Evolutionary conservation across 495 filamentous ascomycete species (phyloP).

Genomic region (Neurospora sp.): DNA sequence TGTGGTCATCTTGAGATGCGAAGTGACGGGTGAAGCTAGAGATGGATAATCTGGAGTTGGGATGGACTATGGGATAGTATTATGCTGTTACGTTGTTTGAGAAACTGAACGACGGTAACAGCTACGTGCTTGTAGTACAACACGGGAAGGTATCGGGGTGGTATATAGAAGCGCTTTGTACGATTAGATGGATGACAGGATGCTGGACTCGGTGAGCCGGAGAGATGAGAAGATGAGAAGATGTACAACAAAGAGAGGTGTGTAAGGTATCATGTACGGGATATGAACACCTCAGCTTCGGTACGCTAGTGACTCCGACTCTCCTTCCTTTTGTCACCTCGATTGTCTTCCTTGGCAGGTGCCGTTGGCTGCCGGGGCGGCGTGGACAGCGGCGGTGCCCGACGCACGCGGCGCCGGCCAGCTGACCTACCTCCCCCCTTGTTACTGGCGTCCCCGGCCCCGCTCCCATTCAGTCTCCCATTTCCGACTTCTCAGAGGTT

Average conservation of each 20-base stretch:
- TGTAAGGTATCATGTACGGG: not conserved
- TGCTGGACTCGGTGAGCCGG: not conserved
- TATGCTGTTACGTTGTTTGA: not conserved
- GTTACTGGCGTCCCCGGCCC: not conserved
- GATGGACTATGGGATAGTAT: not conserved
- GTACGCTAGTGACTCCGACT: slow-evolving; percentile 1
- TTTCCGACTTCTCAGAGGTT: not conserved
- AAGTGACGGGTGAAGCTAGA: not conserved
- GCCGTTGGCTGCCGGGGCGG: not conserved
- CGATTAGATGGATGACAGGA: not conserved
- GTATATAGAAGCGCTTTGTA: not conserved
- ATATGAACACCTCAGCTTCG: not conserved
- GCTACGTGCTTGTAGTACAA: not conserved
- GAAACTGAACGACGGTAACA: not conserved
- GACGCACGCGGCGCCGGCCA: not conserved
- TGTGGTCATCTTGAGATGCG: slow-evolving; percentile 56
- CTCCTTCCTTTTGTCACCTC: not conserved
- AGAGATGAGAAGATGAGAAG: not conserved
- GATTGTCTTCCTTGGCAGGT: not conserved
- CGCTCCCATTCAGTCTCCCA: not conserved
- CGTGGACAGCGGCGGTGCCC: slow-evolving; percentile 1
- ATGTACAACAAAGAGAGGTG: not conserved
- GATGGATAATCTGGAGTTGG: not conserved
- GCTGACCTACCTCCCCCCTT: not conserved
- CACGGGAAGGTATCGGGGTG: not conserved